Percentiles rank a stretch among this genome's conserved stretches.
These are phyloP conservation scores for Amaranthus hypochondriacus DNA, from an alignment of 148 eudicot species.

Conservation along the genomic window DNA sequence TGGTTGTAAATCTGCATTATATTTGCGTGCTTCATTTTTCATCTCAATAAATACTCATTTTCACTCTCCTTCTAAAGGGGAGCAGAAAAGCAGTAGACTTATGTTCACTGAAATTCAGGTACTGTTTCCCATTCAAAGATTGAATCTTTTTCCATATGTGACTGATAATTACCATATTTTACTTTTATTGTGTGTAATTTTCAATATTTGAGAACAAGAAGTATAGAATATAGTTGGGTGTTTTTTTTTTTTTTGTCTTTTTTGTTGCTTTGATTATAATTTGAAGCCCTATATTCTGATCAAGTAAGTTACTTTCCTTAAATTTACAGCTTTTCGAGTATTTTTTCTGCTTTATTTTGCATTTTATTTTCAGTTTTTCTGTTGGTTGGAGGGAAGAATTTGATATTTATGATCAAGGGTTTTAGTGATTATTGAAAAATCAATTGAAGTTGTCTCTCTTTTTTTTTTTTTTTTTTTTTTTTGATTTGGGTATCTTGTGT, in stretches of 20 bases:
- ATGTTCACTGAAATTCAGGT: not conserved
- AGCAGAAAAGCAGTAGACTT: not conserved
- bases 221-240: not conserved
- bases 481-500: not conserved
- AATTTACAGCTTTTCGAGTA: not conserved
- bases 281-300: not conserved
- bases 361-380: not conserved
- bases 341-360: not conserved
- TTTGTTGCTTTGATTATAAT: conserved; percentile 8
- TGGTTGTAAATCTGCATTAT: not conserved
- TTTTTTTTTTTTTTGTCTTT: not conserved
- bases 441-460: too few species aligned
- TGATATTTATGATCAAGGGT: conserved; percentile 3
- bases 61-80: not conserved
- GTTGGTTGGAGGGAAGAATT: not conserved
- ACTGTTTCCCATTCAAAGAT: not conserved
- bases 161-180: not conserved
- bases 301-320: conserved; percentile 15
- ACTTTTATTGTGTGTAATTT: not conserved
- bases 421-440: not conserved
- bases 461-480: too few species aligned
- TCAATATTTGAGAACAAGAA: not conserved
- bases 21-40: not conserved
- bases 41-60: not conserved
- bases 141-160: not conserved